Evolutionary conservation across 2,329 filamentous ascomycete genomes (phyloP).

Genomic region (Colletotrichum scovillei): DNA sequence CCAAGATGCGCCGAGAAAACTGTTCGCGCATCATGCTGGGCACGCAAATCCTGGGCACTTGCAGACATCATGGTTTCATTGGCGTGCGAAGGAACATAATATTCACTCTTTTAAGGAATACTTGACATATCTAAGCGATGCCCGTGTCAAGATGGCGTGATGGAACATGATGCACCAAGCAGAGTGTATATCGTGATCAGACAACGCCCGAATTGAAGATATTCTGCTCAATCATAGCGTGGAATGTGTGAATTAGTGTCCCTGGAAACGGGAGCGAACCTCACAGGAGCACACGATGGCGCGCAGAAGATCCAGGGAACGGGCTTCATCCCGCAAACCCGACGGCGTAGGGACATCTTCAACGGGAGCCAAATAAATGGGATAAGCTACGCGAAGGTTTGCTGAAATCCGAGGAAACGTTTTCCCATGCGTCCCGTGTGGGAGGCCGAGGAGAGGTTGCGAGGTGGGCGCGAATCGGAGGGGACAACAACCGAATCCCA

Average conservation of each 20-base stretch:
- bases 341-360: background rate
- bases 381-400: background rate
- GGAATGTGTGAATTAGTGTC: background rate
- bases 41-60: background rate
- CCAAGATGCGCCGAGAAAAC: slow-evolving; percentile 18
- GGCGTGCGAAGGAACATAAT: background rate
- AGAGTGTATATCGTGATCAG: background rate
- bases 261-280: background rate
- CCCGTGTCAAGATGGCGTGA: background rate
- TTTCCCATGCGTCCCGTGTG: background rate
- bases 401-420: background rate
- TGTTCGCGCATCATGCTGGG: slow-evolving; percentile 1
- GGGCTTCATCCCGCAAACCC: too few species aligned
- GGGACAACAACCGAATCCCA: background rate
- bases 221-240: background rate
- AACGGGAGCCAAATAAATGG: background rate
- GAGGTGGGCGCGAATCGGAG: background rate
- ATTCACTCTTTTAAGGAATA: background rate
- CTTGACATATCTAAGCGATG: background rate
- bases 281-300: background rate
- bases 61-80: background rate
- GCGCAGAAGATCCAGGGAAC: too few species aligned
- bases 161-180: background rate
- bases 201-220: background rate
- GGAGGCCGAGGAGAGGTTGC: background rate